phyloP scores from a whole-genome alignment of 441 rosid species.

The Omphalea diandra region DNA sequence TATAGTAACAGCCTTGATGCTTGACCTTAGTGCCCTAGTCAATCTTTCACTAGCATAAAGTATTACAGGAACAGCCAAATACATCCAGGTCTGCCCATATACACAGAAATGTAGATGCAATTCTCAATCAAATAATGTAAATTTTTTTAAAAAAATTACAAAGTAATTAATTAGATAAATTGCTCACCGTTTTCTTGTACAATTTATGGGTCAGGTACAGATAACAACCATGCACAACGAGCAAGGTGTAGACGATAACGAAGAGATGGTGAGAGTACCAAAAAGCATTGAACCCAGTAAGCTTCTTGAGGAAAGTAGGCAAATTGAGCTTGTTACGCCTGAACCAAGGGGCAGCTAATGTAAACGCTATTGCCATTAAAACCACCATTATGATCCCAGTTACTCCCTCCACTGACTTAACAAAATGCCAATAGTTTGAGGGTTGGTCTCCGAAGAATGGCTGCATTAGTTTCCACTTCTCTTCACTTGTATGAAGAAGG shows the following conservation, averaged over 20 bases:
- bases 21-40: constrained; percentile 77
- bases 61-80: constrained; percentile 66
- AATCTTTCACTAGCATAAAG: constrained; percentile 74
- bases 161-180: neutral
- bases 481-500: constrained; percentile 56
- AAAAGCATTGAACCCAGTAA: constrained; percentile 91
- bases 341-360: constrained; percentile 88
- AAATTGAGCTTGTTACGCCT: constrained; percentile 68
- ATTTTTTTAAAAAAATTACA: neutral
- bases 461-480: constrained; percentile 57
- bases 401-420: constrained; percentile 74
- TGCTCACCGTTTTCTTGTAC: constrained; percentile 82
- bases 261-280: constrained; percentile 97
- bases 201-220: constrained; percentile 70
- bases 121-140: neutral
- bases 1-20: constrained; percentile 81
- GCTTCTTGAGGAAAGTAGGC: constrained; percentile 66
- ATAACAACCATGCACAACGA: constrained; percentile 68
- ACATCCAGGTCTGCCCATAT: constrained; percentile 87
- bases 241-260: constrained; percentile 71
- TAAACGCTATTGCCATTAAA: constrained; percentile 84
- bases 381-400: constrained; percentile 81
- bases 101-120: neutral
- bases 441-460: constrained; percentile 69
- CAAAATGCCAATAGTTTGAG: constrained; percentile 70